These are phyloP conservation scores for Przewalskia tangutica DNA, from an alignment of 257 asterid species.

Conservation along the genomic window DNA sequence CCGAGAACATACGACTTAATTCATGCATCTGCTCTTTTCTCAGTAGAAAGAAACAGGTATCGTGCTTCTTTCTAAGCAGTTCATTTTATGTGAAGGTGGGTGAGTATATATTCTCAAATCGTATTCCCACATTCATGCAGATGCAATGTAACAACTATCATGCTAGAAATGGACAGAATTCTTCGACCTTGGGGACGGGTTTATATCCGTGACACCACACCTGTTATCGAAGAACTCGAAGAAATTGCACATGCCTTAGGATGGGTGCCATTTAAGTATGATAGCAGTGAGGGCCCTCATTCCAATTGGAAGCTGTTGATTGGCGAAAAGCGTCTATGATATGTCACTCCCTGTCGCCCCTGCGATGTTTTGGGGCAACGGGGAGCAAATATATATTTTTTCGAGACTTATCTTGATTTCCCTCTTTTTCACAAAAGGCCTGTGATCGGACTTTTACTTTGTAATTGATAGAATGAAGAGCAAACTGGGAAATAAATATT, in stretches of 20 bases:
- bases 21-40: constrained; percentile 54
- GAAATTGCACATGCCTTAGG: constrained; percentile 44
- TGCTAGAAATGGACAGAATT: constrained; percentile 70
- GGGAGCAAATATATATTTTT: background rate
- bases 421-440: too few relatives aligned
- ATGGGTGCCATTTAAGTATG: constrained; percentile 42
- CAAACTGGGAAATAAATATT: too few relatives aligned
- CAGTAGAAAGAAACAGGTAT: constrained; percentile 49
- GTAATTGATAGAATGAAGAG: too few relatives aligned
- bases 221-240: constrained; percentile 31
- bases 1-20: constrained; percentile 66
- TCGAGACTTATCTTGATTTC: too few relatives aligned
- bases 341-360: background rate
- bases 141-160: constrained; percentile 46
- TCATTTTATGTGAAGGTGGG: background rate
- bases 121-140: constrained; percentile 11
- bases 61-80: background rate
- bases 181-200: constrained; percentile 61
- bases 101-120: background rate
- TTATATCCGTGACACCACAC: constrained; percentile 41
- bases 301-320: constrained; percentile 49
- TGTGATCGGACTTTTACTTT: too few relatives aligned
- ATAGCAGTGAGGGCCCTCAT: constrained; percentile 53
- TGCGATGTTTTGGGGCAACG: background rate
- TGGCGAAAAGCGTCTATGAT: constrained; percentile 41